These are phyloP conservation scores for Pseudopyricularia javanii DNA, from an alignment of 2,329 filamentous ascomycete species.

Conservation along the genomic window DNA sequence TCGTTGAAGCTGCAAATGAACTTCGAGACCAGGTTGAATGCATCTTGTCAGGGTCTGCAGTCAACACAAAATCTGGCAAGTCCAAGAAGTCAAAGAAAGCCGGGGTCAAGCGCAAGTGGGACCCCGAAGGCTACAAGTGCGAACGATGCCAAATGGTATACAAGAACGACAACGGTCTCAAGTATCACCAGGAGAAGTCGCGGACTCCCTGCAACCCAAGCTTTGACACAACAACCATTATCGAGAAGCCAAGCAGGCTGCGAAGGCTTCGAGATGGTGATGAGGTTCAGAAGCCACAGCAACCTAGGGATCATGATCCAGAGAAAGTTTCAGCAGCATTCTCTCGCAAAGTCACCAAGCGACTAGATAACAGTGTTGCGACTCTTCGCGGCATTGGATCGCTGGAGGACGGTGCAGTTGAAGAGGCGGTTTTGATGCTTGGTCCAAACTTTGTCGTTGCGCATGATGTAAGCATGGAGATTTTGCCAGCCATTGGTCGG, in stretches of 20 bases:
- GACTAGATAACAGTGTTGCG: not conserved
- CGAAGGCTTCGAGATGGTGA: not conserved
- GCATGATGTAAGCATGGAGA: slow-evolving; percentile 2
- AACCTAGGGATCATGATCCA: not conserved
- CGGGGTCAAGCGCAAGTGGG: not conserved
- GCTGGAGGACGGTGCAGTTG: not conserved
- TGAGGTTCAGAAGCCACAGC: not conserved
- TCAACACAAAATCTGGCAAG: not conserved
- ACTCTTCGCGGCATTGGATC: not conserved
- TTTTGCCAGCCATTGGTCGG: not conserved
- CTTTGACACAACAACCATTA: slow-evolving; percentile 18
- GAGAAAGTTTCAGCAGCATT: not conserved
- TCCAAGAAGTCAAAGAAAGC: not conserved
- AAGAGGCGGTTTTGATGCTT: not conserved
- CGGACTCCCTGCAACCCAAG: slow-evolving; percentile 39
- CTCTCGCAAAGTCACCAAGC: not conserved
- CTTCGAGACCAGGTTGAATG: slow-evolving; percentile 6
- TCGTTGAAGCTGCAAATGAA: slow-evolving; percentile 3
- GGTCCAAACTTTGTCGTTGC: not conserved
- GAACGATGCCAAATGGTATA: slow-evolving; percentile 39
- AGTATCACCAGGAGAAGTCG: slow-evolving; percentile 46
- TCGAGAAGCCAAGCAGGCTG: not conserved
- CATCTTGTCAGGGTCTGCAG: not conserved
- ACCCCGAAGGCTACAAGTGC: slow-evolving; percentile 27
- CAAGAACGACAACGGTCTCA: slow-evolving; percentile 46